A percentile compares a stretch with the other conserved stretches of the same genome.
These are phyloP conservation scores for Triticum timopheevii DNA, from an alignment of 176 grass and related monocot species.

Conservation along the genomic window DNA sequence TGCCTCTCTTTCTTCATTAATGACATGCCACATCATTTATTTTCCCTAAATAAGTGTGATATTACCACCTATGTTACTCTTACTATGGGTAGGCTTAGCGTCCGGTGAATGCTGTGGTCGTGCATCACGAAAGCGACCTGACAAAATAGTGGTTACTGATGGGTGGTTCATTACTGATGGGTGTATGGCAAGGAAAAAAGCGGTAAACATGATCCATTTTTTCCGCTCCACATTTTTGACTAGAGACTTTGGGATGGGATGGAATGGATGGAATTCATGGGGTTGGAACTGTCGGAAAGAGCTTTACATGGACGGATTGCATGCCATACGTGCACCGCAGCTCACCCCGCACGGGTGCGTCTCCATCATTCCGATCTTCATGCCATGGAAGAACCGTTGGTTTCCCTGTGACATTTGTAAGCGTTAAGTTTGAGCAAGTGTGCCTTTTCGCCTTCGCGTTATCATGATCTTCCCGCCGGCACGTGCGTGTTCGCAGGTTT, in stretches of 20 bases:
- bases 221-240: slow-evolving; percentile 44
- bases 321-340: slow-evolving; percentile 14
- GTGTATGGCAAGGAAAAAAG: slow-evolving; percentile 15
- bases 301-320: neutral
- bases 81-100: neutral
- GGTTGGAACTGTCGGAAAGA: neutral
- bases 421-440: slow-evolving; percentile 28
- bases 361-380: slow-evolving; percentile 26
- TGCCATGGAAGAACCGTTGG: slow-evolving; percentile 9
- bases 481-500: slow-evolving; percentile 21
- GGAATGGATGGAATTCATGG: neutral
- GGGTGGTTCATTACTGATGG: neutral
- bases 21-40: no score
- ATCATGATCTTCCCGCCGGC: neutral
- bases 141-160: slow-evolving; percentile 4
- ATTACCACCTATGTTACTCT: no score
- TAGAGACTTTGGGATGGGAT: neutral
- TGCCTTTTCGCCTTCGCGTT: neutral
- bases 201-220: slow-evolving; percentile 42
- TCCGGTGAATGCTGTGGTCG: neutral
- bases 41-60: no score
- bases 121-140: slow-evolving; percentile 22
- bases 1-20: no score
- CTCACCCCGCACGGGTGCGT: neutral
- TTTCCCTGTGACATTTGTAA: slow-evolving; percentile 29